Evolutionary conservation across 1,284 basidiomycete species (phyloP).

Genomic region (Marasmius sp.): DNA sequence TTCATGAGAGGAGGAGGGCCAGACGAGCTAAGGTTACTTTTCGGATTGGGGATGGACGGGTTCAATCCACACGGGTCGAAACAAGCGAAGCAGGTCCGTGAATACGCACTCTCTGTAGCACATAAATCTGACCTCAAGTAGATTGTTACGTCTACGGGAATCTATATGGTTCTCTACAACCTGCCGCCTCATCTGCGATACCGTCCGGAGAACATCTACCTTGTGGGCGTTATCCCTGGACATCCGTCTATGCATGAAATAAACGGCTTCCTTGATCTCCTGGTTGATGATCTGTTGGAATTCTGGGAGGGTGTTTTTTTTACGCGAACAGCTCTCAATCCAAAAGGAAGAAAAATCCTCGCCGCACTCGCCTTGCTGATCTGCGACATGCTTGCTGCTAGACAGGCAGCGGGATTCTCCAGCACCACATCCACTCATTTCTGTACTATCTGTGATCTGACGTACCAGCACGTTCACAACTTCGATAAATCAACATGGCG

Average conservation of each 20-base stretch:
- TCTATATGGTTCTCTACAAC: constrained; percentile 25
- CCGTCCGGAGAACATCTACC: constrained; percentile 29
- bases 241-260: constrained; percentile 24
- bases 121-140: background rate
- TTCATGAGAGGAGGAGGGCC: background rate
- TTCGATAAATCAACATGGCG: background rate
- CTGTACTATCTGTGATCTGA: constrained; percentile 18
- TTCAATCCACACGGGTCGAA: constrained; percentile 9
- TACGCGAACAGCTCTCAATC: background rate
- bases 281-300: constrained; percentile 5
- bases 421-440: constrained; percentile 22
- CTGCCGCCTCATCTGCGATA: constrained; percentile 25
- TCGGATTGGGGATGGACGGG: constrained; percentile 11
- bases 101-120: background rate
- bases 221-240: constrained; percentile 29
- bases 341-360: background rate
- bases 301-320: background rate
- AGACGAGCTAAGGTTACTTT: background rate
- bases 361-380: constrained; percentile 24
- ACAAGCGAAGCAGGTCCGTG: constrained; percentile 6
- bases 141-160: constrained; percentile 16
- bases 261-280: constrained; percentile 22
- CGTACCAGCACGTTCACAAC: background rate
- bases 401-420: constrained; percentile 28
- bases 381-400: constrained; percentile 33